Conservation (phyloP, 495 filamentous ascomycete genomes). For the Daldinia decipiens region DNA sequence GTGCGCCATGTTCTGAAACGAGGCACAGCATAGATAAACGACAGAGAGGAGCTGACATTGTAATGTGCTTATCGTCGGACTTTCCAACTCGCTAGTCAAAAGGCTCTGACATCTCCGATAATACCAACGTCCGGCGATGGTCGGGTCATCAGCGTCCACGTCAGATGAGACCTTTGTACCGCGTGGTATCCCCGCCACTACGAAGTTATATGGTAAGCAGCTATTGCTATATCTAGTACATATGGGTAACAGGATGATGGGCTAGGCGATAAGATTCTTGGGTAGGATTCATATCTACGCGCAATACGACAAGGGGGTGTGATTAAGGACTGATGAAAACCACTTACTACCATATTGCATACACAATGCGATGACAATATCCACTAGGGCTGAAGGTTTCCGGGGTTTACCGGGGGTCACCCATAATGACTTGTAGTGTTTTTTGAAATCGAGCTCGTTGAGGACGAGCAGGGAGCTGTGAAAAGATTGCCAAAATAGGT, state of each 20-base stretch:
- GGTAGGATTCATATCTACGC: neutral
- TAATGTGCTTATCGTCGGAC: slow-evolving; percentile 5
- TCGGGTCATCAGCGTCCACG: slow-evolving; percentile 3
- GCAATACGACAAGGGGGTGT: neutral
- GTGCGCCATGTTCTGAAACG: slow-evolving; percentile 8
- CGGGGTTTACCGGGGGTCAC: slow-evolving; percentile 4
- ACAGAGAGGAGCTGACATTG: slow-evolving; percentile 2
- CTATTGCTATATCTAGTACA: neutral
- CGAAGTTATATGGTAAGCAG: neutral
- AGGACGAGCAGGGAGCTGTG: neutral
- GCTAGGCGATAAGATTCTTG: neutral
- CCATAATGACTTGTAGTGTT: neutral
- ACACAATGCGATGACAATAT: slow-evolving; percentile 8
- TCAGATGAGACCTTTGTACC: slow-evolving; percentile 1
- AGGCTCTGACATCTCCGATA: slow-evolving; percentile 8
- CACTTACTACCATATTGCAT: slow-evolving; percentile 9
- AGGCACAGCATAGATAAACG: slow-evolving; percentile 7
- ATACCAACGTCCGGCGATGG: neutral
- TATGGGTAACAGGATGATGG: neutral
- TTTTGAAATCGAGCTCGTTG: slow-evolving; percentile 4
- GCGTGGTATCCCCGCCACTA: slow-evolving; percentile 3
- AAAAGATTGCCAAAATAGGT: slow-evolving; percentile 7
- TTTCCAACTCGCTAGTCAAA: slow-evolving; percentile 1
- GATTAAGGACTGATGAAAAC: neutral
- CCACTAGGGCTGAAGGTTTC: slow-evolving; percentile 7